Percentiles rank a stretch among this genome's conserved stretches.
Evolutionary conservation across 2,329 filamentous ascomycete genomes (phyloP).

Genomic region (Venturia effusa): DNA sequence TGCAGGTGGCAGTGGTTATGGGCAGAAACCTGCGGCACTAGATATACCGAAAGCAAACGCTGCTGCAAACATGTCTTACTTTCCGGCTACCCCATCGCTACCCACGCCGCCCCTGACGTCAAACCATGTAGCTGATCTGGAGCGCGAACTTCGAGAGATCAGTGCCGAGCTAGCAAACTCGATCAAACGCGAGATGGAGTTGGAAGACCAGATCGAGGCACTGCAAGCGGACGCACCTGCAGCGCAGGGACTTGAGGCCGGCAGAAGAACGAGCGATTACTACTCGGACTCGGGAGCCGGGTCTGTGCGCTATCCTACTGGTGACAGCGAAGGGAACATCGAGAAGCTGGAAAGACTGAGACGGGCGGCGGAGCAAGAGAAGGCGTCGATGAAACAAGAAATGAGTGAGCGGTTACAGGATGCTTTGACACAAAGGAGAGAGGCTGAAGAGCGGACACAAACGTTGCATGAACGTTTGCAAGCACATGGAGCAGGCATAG

Average conservation of each 20-base stretch:
- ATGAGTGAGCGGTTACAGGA: conserved; percentile 80
- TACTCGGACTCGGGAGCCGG: conserved; percentile 93
- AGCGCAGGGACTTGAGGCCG: conserved; percentile 19
- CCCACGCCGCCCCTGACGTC: conserved; percentile 33
- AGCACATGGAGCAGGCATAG: conserved; percentile 20
- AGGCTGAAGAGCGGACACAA: conserved; percentile 74
- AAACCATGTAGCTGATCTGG: conserved; percentile 71
- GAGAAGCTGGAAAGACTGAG: conserved; percentile 76
- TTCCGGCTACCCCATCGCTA: conserved; percentile 35
- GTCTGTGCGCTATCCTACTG: conserved; percentile 62
- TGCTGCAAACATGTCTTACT: conserved; percentile 27
- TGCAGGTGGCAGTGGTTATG: conserved; percentile 20
- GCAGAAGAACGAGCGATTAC: conserved; percentile 86
- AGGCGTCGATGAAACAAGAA: conserved; percentile 74
- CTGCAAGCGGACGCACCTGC: conserved; percentile 54
- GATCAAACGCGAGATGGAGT: conserved; percentile 88
- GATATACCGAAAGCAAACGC: conserved; percentile 43
- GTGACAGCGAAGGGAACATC: conserved; percentile 34
- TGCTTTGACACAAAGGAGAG: conserved; percentile 64
- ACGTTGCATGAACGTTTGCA: conserved; percentile 66
- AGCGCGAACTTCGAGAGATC: conserved; percentile 88
- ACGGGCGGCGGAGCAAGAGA: conserved; percentile 79
- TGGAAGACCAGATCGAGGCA: conserved; percentile 87
- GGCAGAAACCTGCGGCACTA: conserved; percentile 21
- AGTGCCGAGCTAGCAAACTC: conserved; percentile 86